Conservation (phyloP, 768 basidiomycete genomes). For the Tylopilus vinaceipallidus region DNA sequence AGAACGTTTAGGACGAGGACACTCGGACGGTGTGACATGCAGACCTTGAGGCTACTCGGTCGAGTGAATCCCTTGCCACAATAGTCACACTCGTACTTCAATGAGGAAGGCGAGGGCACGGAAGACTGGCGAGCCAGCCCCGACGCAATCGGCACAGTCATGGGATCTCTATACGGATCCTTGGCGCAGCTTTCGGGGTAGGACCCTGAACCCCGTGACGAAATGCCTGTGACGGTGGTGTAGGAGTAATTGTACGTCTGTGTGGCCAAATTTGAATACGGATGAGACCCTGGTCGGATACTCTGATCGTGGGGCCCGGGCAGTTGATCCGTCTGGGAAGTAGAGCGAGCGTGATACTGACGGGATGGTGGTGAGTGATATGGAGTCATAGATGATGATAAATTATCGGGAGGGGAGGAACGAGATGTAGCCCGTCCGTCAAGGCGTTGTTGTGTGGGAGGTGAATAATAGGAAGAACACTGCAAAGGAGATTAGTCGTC, state of each 20-base stretch:
- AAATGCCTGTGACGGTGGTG: constrained; percentile 8
- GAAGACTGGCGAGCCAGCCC: constrained; percentile 20
- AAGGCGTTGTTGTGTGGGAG: constrained; percentile 25
- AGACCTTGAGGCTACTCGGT: constrained; percentile 79
- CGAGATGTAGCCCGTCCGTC: constrained; percentile 24
- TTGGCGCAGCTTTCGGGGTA: constrained; percentile 15
- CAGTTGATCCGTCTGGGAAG: constrained; percentile 29
- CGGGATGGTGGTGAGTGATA: constrained; percentile 22
- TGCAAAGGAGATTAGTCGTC: constrained; percentile 10
- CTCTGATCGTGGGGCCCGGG: constrained; percentile 30
- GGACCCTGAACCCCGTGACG: constrained; percentile 22
- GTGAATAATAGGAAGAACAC: constrained; percentile 26
- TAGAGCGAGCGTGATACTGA: constrained; percentile 25
- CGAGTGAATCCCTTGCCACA: constrained; percentile 82
- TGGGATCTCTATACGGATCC: constrained; percentile 20
- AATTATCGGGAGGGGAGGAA: constrained; percentile 19
- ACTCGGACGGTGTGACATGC: constrained; percentile 1
- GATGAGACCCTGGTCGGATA: constrained; percentile 22
- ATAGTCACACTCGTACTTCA: constrained; percentile 74
- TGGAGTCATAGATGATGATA: constrained; percentile 21
- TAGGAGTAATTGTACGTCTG: constrained; percentile 21
- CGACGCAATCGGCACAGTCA: constrained; percentile 3
- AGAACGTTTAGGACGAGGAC: constrained; percentile 8
- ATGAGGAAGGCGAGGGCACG: constrained; percentile 30
- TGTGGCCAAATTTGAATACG: constrained; percentile 23